These are phyloP conservation scores for Boletellus sp. DNA, from an alignment of 1,284 basidiomycete species.

Conservation along the genomic window DNA sequence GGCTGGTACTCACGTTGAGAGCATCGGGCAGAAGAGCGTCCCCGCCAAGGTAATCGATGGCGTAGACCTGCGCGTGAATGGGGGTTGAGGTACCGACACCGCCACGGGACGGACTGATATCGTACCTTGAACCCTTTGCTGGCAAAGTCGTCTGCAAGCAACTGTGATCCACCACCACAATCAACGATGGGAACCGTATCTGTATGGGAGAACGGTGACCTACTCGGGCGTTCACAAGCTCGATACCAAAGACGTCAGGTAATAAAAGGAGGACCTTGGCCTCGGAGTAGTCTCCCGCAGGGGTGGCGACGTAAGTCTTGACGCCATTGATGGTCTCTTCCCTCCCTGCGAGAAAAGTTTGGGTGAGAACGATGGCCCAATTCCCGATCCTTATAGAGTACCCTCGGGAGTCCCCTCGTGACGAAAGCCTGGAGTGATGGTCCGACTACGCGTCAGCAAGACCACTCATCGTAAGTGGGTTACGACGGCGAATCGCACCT, in stretches of 20 bases:
- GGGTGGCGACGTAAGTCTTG: conserved; percentile 50
- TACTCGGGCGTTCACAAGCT: conserved; percentile 43
- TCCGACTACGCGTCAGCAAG: background rate
- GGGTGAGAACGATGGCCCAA: background rate
- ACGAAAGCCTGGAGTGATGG: conserved; percentile 16
- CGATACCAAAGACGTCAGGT: conserved; percentile 63
- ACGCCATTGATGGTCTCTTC: conserved; percentile 42
- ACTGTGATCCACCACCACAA: conserved; percentile 32
- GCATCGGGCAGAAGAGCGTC: conserved; percentile 35
- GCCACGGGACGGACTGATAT: background rate
- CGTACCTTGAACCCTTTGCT: conserved; percentile 63
- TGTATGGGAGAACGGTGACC: conserved; percentile 23
- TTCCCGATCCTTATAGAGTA: background rate
- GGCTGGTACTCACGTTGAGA: conserved; percentile 10
- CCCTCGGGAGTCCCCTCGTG: conserved; percentile 24
- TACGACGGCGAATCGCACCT: conserved; percentile 7
- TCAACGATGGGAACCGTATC: background rate
- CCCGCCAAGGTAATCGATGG: conserved; percentile 45
- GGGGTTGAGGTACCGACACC: too few relatives aligned
- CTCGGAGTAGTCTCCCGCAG: conserved; percentile 45
- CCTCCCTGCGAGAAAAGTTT: background rate
- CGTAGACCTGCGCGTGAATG: conserved; percentile 41
- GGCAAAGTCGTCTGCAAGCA: conserved; percentile 72
- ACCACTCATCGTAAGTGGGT: background rate
- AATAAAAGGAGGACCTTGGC: conserved; percentile 58